Percentiles rank a stretch among this genome's conserved stretches.
These are phyloP conservation scores for Steccherinum ochraceum DNA, from an alignment of 768 basidiomycete genomes.

Conservation along the genomic window DNA sequence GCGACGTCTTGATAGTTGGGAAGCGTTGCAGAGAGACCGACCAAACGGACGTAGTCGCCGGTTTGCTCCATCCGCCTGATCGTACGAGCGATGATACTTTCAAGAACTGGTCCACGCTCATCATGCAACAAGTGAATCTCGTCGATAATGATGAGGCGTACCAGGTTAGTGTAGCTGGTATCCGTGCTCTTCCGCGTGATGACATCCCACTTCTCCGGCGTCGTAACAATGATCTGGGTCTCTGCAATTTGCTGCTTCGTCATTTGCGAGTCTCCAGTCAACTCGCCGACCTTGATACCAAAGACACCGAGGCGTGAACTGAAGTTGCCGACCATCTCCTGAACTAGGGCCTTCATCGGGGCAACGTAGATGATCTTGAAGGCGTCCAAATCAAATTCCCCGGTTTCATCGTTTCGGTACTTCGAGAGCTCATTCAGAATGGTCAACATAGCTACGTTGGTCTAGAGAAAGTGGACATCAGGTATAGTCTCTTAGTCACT, in stretches of 20 bases:
- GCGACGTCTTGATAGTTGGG: constrained; percentile 99
- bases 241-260: constrained; percentile 96
- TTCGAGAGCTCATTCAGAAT: constrained; percentile 89
- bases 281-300: constrained; percentile 86
- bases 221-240: constrained; percentile 97
- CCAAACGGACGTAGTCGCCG: constrained; percentile 84
- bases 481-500: no score
- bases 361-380: constrained; percentile 99
- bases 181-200: constrained; percentile 98
- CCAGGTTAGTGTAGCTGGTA: constrained; percentile 94
- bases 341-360: constrained; percentile 98
- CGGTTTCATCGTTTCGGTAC: constrained; percentile 77
- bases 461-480: constrained; percentile 55
- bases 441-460: constrained; percentile 95
- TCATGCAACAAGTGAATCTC: constrained; percentile 98
- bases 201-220: constrained; percentile 99
- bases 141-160: constrained; percentile 94
- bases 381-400: constrained; percentile 73
- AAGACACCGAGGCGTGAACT: constrained; percentile 59
- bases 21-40: constrained; percentile 95
- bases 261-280: constrained; percentile 97
- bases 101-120: constrained; percentile 95
- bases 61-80: constrained; percentile 95
- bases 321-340: constrained; percentile 98
- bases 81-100: constrained; percentile 84